Conservation (phyloP, 371 early-diverging fungal genomes). For the Rhizopus arrhizus region DNA sequence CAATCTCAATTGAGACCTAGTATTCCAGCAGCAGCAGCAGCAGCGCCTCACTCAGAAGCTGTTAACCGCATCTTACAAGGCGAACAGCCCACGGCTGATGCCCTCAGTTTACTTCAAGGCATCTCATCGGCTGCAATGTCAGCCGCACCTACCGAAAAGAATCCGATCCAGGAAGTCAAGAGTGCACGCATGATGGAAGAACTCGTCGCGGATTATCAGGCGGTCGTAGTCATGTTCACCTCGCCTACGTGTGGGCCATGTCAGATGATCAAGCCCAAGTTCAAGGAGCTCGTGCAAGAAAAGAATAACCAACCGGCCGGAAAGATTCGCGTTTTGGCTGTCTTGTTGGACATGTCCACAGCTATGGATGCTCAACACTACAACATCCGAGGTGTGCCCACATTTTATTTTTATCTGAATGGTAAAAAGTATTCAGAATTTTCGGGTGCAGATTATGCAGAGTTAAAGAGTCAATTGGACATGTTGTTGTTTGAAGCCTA, state of each 20-base stretch:
- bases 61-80: slow-evolving; percentile 2
- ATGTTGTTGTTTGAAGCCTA: slow-evolving; percentile 66
- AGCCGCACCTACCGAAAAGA: slow-evolving; percentile 29
- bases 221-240: slow-evolving; percentile 76
- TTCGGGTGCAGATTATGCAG: slow-evolving; percentile 67
- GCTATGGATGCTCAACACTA: slow-evolving; percentile 62
- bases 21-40: slow-evolving; percentile 12
- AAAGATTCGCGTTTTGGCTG: slow-evolving; percentile 55
- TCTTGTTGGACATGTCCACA: slow-evolving; percentile 63
- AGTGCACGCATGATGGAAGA: slow-evolving; percentile 37
- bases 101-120: slow-evolving; percentile 31
- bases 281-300: slow-evolving; percentile 59
- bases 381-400: slow-evolving; percentile 68
- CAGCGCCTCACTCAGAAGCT: slow-evolving; percentile 11
- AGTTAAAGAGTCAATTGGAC: slow-evolving; percentile 65
- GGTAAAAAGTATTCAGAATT: slow-evolving; percentile 65
- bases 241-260: slow-evolving; percentile 76
- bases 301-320: slow-evolving; percentile 34
- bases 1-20: slow-evolving; percentile 38
- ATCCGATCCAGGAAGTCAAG: slow-evolving; percentile 36
- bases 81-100: slow-evolving; percentile 4
- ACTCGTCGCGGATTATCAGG: slow-evolving; percentile 49
- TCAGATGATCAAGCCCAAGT: slow-evolving; percentile 71
- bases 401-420: slow-evolving; percentile 66
- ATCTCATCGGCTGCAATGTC: slow-evolving; percentile 46